Evolutionary conservation across 2,329 filamentous ascomycete species (phyloP).

Genomic region (Aspergillus udagawae): DNA sequence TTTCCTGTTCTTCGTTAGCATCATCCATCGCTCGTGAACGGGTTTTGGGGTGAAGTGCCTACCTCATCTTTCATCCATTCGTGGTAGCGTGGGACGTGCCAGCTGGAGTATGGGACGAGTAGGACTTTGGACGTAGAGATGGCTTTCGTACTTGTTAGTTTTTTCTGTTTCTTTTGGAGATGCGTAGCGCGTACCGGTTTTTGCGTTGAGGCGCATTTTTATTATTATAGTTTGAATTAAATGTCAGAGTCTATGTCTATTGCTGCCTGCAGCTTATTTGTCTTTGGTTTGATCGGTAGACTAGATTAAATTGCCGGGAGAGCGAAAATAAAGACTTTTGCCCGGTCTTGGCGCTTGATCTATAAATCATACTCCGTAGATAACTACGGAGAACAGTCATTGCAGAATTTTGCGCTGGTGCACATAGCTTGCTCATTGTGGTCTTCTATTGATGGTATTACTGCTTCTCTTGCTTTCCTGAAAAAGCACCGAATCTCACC

Average conservation of each 20-base stretch:
- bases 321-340: background rate
- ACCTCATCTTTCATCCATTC: slow-evolving; percentile 85
- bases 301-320: background rate
- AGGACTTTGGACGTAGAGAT: slow-evolving; percentile 63
- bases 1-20: slow-evolving; percentile 44
- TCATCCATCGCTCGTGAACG: background rate
- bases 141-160: slow-evolving; percentile 45
- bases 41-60: slow-evolving; percentile 6
- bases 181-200: slow-evolving; percentile 28
- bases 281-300: background rate
- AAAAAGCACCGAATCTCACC: slow-evolving; percentile 54
- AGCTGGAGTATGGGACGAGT: slow-evolving; percentile 77
- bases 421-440: too few species aligned
- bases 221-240: background rate
- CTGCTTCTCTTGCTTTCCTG: slow-evolving; percentile 32
- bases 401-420: background rate
- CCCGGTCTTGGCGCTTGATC: slow-evolving; percentile 18
- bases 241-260: slow-evolving; percentile 25
- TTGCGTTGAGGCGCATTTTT: slow-evolving; percentile 33
- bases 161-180: background rate
- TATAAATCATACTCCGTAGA: background rate
- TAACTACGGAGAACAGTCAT: background rate
- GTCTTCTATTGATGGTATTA: slow-evolving; percentile 10
- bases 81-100: slow-evolving; percentile 81
- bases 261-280: background rate